Percentiles rank a stretch among this genome's conserved stretches.
phyloP scores from a whole-genome alignment of 225 moss, liverwort and hornwort species.

The Pleurozium schreberi region DNA sequence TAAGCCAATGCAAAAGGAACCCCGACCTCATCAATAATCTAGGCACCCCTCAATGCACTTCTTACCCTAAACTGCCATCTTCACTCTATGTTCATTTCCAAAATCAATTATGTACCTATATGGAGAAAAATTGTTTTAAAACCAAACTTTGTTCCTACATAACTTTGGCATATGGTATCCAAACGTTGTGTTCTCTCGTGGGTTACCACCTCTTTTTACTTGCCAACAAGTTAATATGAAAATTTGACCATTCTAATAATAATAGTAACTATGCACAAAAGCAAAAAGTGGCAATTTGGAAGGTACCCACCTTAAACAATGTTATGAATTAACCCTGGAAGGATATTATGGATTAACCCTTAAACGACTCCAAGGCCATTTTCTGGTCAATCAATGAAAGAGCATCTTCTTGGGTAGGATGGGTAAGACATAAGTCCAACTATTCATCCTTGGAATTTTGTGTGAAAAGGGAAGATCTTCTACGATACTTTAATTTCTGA shows the following conservation, averaged over 20 bases:
- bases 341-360: no score
- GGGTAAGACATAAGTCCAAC: no score
- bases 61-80: neutral
- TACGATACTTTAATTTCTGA: no score
- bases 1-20: neutral
- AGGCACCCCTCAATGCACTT: neutral
- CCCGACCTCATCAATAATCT: neutral
- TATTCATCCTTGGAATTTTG: no score
- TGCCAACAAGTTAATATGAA: neutral
- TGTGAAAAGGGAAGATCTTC: no score
- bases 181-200: rapidly evolving
- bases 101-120: neutral
- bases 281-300: neutral
- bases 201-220: no score
- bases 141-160: neutral
- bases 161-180: neutral
- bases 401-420: no score
- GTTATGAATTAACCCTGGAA: no score
- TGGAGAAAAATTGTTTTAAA: neutral
- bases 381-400: no score
- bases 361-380: no score
- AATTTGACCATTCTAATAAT: neutral
- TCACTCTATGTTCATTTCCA: neutral
- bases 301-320: neutral
- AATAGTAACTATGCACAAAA: neutral